phyloP scores from a whole-genome alignment of 2,329 filamentous ascomycete species.

The Berkeleyomyces basicola region DNA sequence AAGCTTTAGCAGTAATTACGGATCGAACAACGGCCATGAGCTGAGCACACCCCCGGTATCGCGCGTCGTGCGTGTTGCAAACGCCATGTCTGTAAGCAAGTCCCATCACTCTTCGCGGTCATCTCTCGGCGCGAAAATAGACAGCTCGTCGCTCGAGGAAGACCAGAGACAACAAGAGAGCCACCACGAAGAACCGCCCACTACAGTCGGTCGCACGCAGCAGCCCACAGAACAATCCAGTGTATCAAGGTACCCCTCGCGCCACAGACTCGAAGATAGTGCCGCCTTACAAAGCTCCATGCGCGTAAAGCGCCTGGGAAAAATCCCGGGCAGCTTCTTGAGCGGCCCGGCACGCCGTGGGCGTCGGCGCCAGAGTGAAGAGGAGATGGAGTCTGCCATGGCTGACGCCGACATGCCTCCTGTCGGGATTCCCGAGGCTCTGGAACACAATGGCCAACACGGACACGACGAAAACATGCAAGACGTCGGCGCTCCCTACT shows the following conservation, averaged over 20 bases:
- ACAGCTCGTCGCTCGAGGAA: constrained; percentile 13
- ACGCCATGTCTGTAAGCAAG: constrained; percentile 29
- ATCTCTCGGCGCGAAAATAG: constrained; percentile 16
- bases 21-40: constrained; percentile 18
- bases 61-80: constrained; percentile 37
- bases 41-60: constrained; percentile 37
- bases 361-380: constrained; percentile 49
- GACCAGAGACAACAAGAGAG: not conserved
- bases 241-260: constrained; percentile 34
- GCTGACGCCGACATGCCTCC: constrained; percentile 24
- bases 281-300: constrained; percentile 53
- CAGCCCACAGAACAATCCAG: constrained; percentile 2
- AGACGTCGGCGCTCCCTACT: constrained; percentile 28
- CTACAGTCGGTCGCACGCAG: constrained; percentile 3
- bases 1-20: constrained; percentile 10
- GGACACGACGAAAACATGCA: constrained; percentile 17
- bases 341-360: constrained; percentile 67
- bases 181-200: constrained; percentile 2
- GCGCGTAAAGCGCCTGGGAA: constrained; percentile 60
- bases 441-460: constrained; percentile 27
- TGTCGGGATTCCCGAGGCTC: constrained; percentile 21
- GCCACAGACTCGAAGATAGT: constrained; percentile 43
- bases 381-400: constrained; percentile 34
- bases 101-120: constrained; percentile 15
- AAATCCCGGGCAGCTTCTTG: constrained; percentile 59